phyloP scores from a whole-genome alignment of 768 basidiomycete genomes.

The Suillus hirtellus region DNA sequence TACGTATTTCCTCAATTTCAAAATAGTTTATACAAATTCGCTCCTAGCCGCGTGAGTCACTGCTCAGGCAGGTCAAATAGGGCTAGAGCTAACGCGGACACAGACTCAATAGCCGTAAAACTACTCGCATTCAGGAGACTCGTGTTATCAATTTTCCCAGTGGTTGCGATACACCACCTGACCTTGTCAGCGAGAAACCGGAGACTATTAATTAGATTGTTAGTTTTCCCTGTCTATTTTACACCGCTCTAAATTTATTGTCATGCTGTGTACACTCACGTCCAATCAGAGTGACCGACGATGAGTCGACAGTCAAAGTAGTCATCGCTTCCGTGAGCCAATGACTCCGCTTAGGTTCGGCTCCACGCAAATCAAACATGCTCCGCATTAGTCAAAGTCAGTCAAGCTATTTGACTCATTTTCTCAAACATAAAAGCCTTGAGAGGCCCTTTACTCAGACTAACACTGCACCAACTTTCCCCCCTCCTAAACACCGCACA shows the following conservation, averaged over 20 bases:
- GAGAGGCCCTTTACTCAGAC: no score
- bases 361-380: not conserved
- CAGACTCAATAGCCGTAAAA: slow-evolving; percentile 1
- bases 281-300: not conserved
- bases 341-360: not conserved
- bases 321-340: not conserved
- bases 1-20: not conserved
- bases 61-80: not conserved
- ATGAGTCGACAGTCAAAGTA: not conserved
- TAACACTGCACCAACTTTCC: not conserved
- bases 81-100: not conserved
- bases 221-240: not conserved
- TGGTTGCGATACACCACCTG: not conserved
- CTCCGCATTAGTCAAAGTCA: not conserved
- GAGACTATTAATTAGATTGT: not conserved
- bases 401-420: not conserved
- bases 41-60: slow-evolving; percentile 2
- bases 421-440: not conserved
- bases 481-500: not conserved
- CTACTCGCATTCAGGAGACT: not conserved
- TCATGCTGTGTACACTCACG: not conserved
- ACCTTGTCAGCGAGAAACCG: no score
- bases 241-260: not conserved
- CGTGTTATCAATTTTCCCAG: not conserved
- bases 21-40: slow-evolving; percentile 1